Percentiles rank a stretch among this genome's conserved stretches.
phyloP scores from a whole-genome alignment of 2,329 filamentous ascomycete genomes.

The Exophiala aquamarina region DNA sequence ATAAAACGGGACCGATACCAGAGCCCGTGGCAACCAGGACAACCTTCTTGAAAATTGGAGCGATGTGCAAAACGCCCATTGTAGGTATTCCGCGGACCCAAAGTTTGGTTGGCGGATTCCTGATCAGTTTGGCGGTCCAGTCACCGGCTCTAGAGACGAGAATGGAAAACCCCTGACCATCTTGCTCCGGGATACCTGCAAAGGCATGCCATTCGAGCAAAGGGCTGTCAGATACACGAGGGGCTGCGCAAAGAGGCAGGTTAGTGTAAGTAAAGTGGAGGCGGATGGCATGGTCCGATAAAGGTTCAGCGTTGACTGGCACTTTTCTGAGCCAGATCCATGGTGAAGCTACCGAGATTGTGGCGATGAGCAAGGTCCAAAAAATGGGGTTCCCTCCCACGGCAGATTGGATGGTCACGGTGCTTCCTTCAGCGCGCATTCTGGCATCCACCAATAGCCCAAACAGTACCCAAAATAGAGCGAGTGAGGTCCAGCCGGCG shows the following conservation, averaged over 20 bases:
- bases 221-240: conserved; percentile 63
- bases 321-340: conserved; percentile 73
- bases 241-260: conserved; percentile 56
- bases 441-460: conserved; percentile 53
- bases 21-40: conserved; percentile 71
- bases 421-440: background rate
- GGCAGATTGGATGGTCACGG: conserved; percentile 33
- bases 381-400: conserved; percentile 52
- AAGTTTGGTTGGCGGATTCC: conserved; percentile 58
- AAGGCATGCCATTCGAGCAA: conserved; percentile 75
- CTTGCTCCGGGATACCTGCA: conserved; percentile 66
- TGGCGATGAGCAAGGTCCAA: conserved; percentile 68
- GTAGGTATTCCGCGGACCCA: conserved; percentile 70
- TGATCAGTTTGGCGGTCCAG: conserved; percentile 68
- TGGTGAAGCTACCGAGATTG: conserved; percentile 66
- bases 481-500: conserved; percentile 67
- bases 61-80: conserved; percentile 66
- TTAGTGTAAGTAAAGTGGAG: conserved; percentile 67
- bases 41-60: conserved; percentile 64
- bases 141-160: conserved; percentile 73
- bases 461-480: conserved; percentile 64
- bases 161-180: conserved; percentile 62
- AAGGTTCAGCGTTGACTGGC: conserved; percentile 62
- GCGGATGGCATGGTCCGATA: conserved; percentile 71
- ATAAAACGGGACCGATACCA: conserved; percentile 69